Percentiles rank a stretch among this genome's conserved stretches.
These are phyloP conservation scores for Huntiella savannae DNA, from an alignment of 2,329 filamentous ascomycete species.

Conservation along the genomic window DNA sequence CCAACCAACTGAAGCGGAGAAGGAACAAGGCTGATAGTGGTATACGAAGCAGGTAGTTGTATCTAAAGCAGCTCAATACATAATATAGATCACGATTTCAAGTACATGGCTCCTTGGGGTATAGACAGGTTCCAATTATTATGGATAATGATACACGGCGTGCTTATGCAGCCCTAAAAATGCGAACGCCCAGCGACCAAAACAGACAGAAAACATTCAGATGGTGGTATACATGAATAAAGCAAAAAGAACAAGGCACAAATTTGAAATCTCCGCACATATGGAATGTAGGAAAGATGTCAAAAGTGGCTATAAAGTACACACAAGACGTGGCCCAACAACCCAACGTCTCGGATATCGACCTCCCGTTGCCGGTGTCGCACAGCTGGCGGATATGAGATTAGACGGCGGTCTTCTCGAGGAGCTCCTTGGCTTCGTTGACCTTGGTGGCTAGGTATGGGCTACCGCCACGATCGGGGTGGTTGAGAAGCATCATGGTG, in stretches of 20 bases:
- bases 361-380: too few species aligned
- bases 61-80: too few species aligned
- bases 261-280: neutral
- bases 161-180: neutral
- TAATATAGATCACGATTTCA: too few species aligned
- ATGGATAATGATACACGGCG: neutral
- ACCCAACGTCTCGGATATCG: too few species aligned
- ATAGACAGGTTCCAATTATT: too few species aligned
- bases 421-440: constrained; percentile 91
- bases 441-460: constrained; percentile 95
- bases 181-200: neutral
- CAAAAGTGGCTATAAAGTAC: too few species aligned
- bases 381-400: too few species aligned
- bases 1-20: too few species aligned
- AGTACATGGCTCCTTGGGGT: too few species aligned
- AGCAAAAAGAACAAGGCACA: neutral
- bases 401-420: constrained; percentile 48
- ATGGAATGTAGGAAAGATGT: neutral
- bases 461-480: constrained; percentile 90
- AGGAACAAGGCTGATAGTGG: too few species aligned
- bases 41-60: too few species aligned
- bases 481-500: constrained; percentile 90
- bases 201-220: neutral
- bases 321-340: too few species aligned
- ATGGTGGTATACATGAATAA: constrained; percentile 8